A percentile compares a stretch with the other conserved stretches of the same genome.
phyloP scores from a whole-genome alignment of 1,284 basidiomycete species.

The Sutorius eximius region DNA sequence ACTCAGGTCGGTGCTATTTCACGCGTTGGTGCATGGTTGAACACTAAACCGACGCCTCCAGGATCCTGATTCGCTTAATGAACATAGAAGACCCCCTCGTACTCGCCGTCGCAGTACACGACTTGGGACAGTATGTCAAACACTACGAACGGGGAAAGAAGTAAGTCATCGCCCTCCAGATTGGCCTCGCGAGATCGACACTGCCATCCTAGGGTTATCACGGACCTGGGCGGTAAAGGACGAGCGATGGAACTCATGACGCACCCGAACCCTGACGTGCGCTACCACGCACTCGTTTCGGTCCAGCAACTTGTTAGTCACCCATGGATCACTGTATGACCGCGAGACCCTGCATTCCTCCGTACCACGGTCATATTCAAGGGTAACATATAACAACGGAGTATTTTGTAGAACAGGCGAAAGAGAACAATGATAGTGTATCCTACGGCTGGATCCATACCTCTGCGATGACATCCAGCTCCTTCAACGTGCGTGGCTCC shows the following conservation, averaged over 20 bases:
- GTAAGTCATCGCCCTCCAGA: constrained; percentile 46
- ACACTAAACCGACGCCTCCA: constrained; percentile 31
- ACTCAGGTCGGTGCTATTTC: constrained; percentile 59
- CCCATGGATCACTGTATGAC: constrained; percentile 58
- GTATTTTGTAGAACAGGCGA: constrained; percentile 14
- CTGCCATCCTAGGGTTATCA: constrained; percentile 57
- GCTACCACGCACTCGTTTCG: constrained; percentile 86
- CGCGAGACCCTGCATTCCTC: neutral
- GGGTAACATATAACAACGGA: constrained; percentile 7
- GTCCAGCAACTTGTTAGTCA: constrained; percentile 83
- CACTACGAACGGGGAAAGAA: constrained; percentile 89
- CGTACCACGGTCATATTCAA: neutral
- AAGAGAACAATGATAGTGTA: constrained; percentile 3
- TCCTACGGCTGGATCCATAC: constrained; percentile 53
- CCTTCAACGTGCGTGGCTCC: constrained; percentile 51
- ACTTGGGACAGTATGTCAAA: constrained; percentile 93
- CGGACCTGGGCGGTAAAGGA: constrained; percentile 85
- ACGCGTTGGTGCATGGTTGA: neutral
- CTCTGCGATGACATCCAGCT: constrained; percentile 69
- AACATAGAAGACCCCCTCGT: constrained; percentile 62
- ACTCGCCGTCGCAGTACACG: constrained; percentile 87
- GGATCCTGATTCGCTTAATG: constrained; percentile 72
- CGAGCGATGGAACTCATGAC: constrained; percentile 95
- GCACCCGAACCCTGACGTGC: constrained; percentile 84
- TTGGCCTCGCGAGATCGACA: neutral